Base-by-base conservation (phyloP, 768 basidiomycete genomes). In the Termitomyces sp. region DNA sequence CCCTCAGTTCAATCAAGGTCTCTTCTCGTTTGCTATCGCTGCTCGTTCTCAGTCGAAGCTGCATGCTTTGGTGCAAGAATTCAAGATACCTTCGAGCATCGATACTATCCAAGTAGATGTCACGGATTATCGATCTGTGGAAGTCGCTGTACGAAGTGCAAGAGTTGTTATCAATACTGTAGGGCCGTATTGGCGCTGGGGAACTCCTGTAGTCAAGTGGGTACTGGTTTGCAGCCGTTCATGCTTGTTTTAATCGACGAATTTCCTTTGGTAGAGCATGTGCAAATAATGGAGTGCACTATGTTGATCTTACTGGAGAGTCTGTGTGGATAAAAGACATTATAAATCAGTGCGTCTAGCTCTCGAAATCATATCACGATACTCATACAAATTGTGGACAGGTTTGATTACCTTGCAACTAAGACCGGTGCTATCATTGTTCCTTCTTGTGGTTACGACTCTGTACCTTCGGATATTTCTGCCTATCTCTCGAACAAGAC, bases 221-320 rank as follows among this genome's bases (percentile, higher is more conserved):
- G 83, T 73, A 28, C 18, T 3, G 42, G 33, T 46, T 41, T 34
- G 20, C 22, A 13, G 8, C 20, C 53, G 31, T 24, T 10, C n/a
- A 18, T 28, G 26, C 44, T 36, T 42, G 39, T 28, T 20, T 46
- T 4, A 7, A 55, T 12, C 33, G 7, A 57, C 28, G 18, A 55
- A 4, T 33, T n/a, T 37, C 18, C 20, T 24, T 13, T 26, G 12
- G 51, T 54, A 90, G 82, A 56, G 86, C 88, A 4, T 96, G 94
- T 61, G 88, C 86, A 5, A 74, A 73, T 36, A 74, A 87, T 57
- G 86, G 89, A 5, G 80, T 83, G 7, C 92, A 95, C 70, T 96
- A 96, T 68, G 84, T 93, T 28, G 95, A 98, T 70, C 74, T 94
- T 34, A 84, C 88, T 2, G 88, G 89, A 8, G 93, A 95, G 68